These are phyloP conservation scores for Globisporangium ultimum DNA, from an alignment of 352 stramenopile species.

Conservation along the genomic window DNA sequence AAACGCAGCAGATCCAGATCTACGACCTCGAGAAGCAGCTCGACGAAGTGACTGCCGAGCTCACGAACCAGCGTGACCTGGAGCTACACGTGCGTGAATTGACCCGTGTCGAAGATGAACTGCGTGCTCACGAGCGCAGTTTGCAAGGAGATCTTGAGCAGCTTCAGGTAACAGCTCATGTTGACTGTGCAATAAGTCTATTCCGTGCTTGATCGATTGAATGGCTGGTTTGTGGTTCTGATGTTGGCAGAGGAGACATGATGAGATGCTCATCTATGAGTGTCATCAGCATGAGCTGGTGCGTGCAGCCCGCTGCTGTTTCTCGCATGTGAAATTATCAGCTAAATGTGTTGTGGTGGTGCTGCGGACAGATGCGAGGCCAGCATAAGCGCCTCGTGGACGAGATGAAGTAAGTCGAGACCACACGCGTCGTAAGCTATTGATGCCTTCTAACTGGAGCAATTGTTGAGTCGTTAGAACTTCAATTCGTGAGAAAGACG, in stretches of 20 bases:
- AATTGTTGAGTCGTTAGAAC: conserved; percentile 11
- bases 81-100: conserved; percentile 42
- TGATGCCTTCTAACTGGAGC: not conserved
- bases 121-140: conserved; percentile 25
- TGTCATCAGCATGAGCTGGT: conserved; percentile 45
- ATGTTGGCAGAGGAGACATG: conserved; percentile 34
- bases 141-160: conserved; percentile 29
- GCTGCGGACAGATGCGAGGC: conserved; percentile 23
- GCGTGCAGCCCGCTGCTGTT: not conserved
- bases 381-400: conserved; percentile 51
- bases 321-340: not conserved
- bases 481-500: conserved; percentile 49
- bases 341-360: not conserved
- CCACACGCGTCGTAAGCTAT: too few relatives aligned
- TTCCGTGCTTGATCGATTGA: not conserved
- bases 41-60: conserved; percentile 10
- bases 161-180: conserved; percentile 23
- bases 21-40: conserved; percentile 40
- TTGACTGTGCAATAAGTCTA: not conserved
- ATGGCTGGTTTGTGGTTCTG: not conserved
- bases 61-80: conserved; percentile 23
- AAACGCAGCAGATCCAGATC: conserved; percentile 48
- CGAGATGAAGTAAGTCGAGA: conserved; percentile 41
- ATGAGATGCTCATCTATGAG: conserved; percentile 41
- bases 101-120: conserved; percentile 23